phyloP scores from a whole-genome alignment of 345 rosid genomes.

The Mercurialis annua region DNA sequence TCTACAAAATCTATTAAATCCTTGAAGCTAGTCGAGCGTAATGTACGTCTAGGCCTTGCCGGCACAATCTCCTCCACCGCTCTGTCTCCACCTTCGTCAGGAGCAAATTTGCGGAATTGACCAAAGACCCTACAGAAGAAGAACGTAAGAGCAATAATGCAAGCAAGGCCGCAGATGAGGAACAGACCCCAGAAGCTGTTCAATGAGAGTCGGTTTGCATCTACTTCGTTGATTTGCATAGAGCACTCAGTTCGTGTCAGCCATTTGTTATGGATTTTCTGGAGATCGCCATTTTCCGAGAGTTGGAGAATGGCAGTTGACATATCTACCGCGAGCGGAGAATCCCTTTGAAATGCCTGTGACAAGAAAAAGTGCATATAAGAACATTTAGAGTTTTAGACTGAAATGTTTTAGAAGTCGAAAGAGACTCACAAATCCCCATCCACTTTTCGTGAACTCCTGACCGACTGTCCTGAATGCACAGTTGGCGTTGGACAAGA shows the following conservation, averaged over 20 bases:
- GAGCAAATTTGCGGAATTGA: slow-evolving; percentile 58
- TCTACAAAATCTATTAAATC: slow-evolving; percentile 53
- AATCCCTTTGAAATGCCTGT: slow-evolving; percentile 94
- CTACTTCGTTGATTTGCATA: slow-evolving; percentile 28
- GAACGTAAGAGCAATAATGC: slow-evolving; percentile 46
- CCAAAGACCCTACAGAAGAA: slow-evolving; percentile 53
- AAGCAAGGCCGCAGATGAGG: slow-evolving; percentile 65
- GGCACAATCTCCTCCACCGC: slow-evolving; percentile 46
- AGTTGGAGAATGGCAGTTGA: slow-evolving; percentile 86
- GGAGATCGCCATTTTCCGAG: slow-evolving; percentile 82
- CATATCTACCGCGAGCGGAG: slow-evolving; percentile 83
- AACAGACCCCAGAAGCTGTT: slow-evolving; percentile 90
- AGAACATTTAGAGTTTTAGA: slow-evolving; percentile 1
- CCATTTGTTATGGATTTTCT: slow-evolving; percentile 79
- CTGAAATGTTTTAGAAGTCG: not conserved
- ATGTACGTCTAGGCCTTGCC: slow-evolving; percentile 35
- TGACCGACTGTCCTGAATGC: slow-evolving; percentile 71
- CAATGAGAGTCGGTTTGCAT: slow-evolving; percentile 49
- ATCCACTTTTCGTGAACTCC: slow-evolving; percentile 86
- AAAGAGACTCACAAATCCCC: slow-evolving; percentile 91
- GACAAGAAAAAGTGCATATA: slow-evolving; percentile 8
- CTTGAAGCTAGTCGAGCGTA: slow-evolving; percentile 48
- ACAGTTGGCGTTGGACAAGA: slow-evolving; percentile 63
- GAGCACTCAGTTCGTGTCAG: slow-evolving; percentile 46
- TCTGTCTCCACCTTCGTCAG: slow-evolving; percentile 30